Base-by-base conservation (phyloP, 2,329 filamentous ascomycete genomes). In the Tolypocladium ophioglossoides region DNA sequence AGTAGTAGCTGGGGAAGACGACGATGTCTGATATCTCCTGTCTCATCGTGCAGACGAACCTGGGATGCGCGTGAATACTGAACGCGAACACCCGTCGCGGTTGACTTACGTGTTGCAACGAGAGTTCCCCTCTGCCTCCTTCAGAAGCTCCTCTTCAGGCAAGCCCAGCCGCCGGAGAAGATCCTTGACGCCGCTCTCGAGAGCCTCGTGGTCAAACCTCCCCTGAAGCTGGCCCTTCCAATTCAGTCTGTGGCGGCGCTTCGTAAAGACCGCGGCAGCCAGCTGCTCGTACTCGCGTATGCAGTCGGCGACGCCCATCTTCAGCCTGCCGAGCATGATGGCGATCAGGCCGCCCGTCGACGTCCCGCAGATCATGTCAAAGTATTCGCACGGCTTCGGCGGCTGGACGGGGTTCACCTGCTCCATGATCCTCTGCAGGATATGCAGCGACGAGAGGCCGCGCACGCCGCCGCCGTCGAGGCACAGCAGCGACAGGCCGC, bases 251-350 rank as follows among this genome's bases (percentile, higher is more conserved):
- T 54, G 53, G 10, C 39, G 48, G 11, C 22, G 34, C 40, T 48
- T 52, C 20, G 48, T 48, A 34, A 54, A 53, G 11, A 53, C 37
- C 7, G 30, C 16, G 24, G 30, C 16, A 5, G 52, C 49, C 24
- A 53, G 52, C 18, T 37, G 11, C n/a, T 48, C 24, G 32, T 53
- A 53, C 16, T 37, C 52, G 32, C 37, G 16, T n/a, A 53, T 53
- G 34, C 53, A 51, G 12, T 51, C 48, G 38, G n/a, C 22, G 6
- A 52, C 49, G 14, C n/a, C 52, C 53, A 54, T 54, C 34, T 37
- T 12, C 12, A 54, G 54, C n/a, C 68, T 66, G 14, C 71, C 70
- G 9, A 74, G 66, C 68, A 75, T 72, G 39, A 75, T 65, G 12
- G 71, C 72, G n/a, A 74, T 71, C 7, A 74, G 52, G 1, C 63